A percentile compares a stretch with the other conserved stretches of the same genome.
phyloP scores from a whole-genome alignment of 2,329 filamentous ascomycete genomes.

The Fusarium temperatum region DNA sequence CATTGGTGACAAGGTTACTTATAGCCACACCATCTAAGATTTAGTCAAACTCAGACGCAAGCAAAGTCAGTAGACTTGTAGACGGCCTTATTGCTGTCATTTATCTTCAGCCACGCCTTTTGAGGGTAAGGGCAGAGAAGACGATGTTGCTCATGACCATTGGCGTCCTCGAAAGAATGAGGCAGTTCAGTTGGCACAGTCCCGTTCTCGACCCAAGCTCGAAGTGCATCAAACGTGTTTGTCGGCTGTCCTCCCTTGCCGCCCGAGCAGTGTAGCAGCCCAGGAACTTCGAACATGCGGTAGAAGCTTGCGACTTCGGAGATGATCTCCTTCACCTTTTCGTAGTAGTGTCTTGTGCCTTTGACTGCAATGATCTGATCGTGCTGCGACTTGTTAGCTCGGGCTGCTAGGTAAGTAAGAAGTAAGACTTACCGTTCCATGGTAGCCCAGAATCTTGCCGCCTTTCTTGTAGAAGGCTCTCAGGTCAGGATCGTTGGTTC shows the following conservation, averaged over 20 bases:
- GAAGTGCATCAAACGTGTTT: slow-evolving; percentile 37
- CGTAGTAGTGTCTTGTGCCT: slow-evolving; percentile 42
- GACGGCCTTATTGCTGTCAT: accelerated
- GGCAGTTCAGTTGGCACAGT: slow-evolving; percentile 31
- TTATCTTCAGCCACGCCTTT: neutral
- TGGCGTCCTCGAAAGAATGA: neutral
- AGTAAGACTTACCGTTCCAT: slow-evolving; percentile 9
- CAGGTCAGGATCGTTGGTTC: slow-evolving; percentile 8
- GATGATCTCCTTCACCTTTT: slow-evolving; percentile 22
- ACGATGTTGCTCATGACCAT: neutral
- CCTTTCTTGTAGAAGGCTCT: slow-evolving; percentile 16
- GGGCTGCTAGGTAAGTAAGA: neutral
- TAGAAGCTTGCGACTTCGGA: slow-evolving; percentile 43
- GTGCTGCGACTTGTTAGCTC: slow-evolving; percentile 6
- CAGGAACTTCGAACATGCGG: slow-evolving; percentile 46
- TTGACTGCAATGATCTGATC: slow-evolving; percentile 28
- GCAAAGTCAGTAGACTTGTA: neutral
- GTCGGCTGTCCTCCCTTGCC: slow-evolving; percentile 36
- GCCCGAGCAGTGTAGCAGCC: slow-evolving; percentile 46
- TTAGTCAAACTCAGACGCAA: accelerated
- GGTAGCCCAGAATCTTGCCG: slow-evolving; percentile 23
- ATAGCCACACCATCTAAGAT: accelerated
- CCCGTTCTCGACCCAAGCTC: slow-evolving; percentile 46
- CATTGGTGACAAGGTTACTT: neutral
- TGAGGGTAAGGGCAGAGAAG: neutral